Base-by-base conservation (phyloP, 2,329 filamentous ascomycete species). In the Pestalotiopsis sp. region DNA sequence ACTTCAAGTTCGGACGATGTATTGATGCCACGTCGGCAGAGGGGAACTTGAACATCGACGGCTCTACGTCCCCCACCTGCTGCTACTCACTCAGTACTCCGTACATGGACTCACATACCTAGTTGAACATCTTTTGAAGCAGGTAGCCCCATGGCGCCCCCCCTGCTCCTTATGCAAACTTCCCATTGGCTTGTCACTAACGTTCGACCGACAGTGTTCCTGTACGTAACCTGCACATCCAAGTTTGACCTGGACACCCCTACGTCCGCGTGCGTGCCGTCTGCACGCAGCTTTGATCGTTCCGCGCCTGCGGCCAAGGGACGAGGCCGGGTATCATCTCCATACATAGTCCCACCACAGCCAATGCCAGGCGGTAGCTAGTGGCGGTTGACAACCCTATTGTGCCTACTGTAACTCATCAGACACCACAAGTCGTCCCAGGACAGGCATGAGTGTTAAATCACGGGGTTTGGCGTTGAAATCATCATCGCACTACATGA, bases 11-110 rank as follows among this genome's bases (percentile, higher is more conserved):
- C 59, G 70, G 73, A 74, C 71, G 72, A 72, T 77, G 71, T 72
- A 72, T 73, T 74, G 72, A 74, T 78, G 77, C 77, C 77, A 79
- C 77, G 77, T 78, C 76, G 76, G 74, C 73, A 41, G 66, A 55
- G 72, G 68, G 69, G 71, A 72, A 68, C 71, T 74, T 73, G 71
- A 52, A 72, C 74, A 72, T 74, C 71, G 71, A 72, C 74, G 72
- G 73, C 70, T 74, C 67, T 71, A 71, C 64, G 25, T 76, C 76
- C 74, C 76, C 76, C 76, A 76, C 74, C 68, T 70, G 71, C 72
- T 52, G 45, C 45, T 52, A 52, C 45, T 52, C 45, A n/a, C 45
- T 64, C 61, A 49, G 61, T 49, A n/a, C 45, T 64, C 61, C 25
- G 61, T 49, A 64, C 61, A 49, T 64, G n/a, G 39, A 64, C 39